Conservation (phyloP, 2,329 filamentous ascomycete species). For the Westerdykella sp. region DNA sequence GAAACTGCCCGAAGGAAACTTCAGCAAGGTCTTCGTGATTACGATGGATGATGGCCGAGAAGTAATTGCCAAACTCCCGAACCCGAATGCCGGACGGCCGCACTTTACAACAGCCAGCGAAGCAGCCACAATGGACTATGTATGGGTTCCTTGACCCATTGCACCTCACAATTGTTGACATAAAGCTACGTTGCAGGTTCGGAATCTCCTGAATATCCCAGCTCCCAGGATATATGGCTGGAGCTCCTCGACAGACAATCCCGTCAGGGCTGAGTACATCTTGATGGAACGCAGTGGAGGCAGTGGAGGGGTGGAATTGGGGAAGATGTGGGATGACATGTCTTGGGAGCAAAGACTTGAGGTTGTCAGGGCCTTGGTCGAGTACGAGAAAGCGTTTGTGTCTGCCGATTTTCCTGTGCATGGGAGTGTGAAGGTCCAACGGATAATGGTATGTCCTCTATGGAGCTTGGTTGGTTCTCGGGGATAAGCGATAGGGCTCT, state of each 20-base stretch:
- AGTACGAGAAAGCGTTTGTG: slow-evolving; percentile 11
- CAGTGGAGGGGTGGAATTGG: slow-evolving; percentile 11
- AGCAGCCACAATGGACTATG: slow-evolving; percentile 32
- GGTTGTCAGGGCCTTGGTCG: slow-evolving; percentile 9
- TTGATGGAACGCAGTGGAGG: slow-evolving; percentile 11
- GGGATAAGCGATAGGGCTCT: no score
- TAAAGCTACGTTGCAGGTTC: slow-evolving; percentile 13
- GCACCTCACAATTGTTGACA: slow-evolving; percentile 16
- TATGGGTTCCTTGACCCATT: slow-evolving; percentile 20
- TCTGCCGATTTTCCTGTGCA: slow-evolving; percentile 10
- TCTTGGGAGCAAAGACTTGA: slow-evolving; percentile 9
- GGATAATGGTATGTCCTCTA: no score
- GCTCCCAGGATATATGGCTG: slow-evolving; percentile 25
- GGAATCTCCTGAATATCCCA: slow-evolving; percentile 24
- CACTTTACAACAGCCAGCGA: slow-evolving; percentile 30
- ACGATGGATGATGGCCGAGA: slow-evolving; percentile 22
- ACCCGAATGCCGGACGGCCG: slow-evolving; percentile 26
- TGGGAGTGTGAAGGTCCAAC: no score
- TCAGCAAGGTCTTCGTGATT: slow-evolving; percentile 36
- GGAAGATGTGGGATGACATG: slow-evolving; percentile 10
- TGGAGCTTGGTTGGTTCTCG: no score
- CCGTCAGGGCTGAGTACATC: slow-evolving; percentile 23
- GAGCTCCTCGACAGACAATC: slow-evolving; percentile 19
- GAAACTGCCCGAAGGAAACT: slow-evolving; percentile 36
- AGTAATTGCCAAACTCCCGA: slow-evolving; percentile 29